Base-by-base conservation (phyloP, 1,139 yeast genomes). In the Diutina pseudorugosa region DNA sequence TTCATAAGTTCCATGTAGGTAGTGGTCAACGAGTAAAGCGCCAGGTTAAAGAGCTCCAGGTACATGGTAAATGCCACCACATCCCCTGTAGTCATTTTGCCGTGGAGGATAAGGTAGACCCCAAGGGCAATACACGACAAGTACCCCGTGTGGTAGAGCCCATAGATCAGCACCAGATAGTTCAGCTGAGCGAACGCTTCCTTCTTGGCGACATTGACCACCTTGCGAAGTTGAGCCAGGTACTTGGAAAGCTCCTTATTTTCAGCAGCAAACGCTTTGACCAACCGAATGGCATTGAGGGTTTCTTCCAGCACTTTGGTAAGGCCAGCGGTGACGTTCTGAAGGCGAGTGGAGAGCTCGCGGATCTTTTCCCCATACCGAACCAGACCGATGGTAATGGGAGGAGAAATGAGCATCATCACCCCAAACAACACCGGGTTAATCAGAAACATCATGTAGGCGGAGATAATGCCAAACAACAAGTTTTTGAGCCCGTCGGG, bases 1-100 rank as follows among this genome's bases (percentile, higher is more conserved):
- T 77, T 77, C 75, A 78, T 77, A 53, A 78, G 65, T 58, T 77
- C 82, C 64, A 79, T 72, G 53, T 79, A 77, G 25, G 80, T 70
- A 51, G 79, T 70, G 52, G 79, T 71, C 58, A 75, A 64, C 66
- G 80, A 66, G 68, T 78, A 70, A 56, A 70, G 69, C 9, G 76
- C 80, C 75, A 66, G 70, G 60, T 72, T 76, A 64, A 68, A 77
- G 55, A 70, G 69, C 62, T 73, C 79, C 63, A 68, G 72, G 64
- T 73, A 78, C 78, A 70, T 77, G 21, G 76, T 73, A 58, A 69
- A 76, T 1, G 72, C 78, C 51, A 67, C 80, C 41, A 69, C 78
- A 57, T 69, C 80, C 54, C 75, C 80, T 7, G 76, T 69, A 21
- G 73, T 65, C 76, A 68, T 76, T 56, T 65, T 71, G 20, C 72